A percentile compares a stretch with the other conserved stretches of the same genome.
phyloP scores from a whole-genome alignment of 2,329 filamentous ascomycete species.

The Colletotrichum sp. region DNA sequence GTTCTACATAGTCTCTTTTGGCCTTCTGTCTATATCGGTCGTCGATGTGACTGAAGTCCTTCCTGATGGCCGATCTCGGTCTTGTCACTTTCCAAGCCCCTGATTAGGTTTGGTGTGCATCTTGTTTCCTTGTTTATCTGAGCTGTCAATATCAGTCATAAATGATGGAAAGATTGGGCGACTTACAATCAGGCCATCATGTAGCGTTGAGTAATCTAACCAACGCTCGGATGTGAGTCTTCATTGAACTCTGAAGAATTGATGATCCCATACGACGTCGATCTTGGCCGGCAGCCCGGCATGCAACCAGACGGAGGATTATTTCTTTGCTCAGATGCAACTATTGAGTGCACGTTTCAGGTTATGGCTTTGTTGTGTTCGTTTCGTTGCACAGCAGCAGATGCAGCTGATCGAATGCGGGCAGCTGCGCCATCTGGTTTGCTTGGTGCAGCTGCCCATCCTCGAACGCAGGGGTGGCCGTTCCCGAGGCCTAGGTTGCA shows the following conservation, averaged over 20 bases:
- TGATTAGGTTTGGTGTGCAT: neutral
- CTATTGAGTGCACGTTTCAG: neutral
- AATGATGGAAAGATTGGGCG: neutral
- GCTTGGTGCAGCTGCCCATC: neutral
- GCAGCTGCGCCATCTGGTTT: neutral
- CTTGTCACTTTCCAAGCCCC: neutral
- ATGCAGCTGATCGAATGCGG: neutral
- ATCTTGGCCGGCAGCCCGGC: neutral
- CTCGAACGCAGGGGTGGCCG: neutral
- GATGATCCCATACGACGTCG: neutral
- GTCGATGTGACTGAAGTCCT: neutral
- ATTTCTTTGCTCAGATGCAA: neutral
- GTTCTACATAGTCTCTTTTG: neutral
- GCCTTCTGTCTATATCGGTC: neutral
- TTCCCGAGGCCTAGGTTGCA: neutral
- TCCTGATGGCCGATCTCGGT: neutral
- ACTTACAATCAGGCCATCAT: neutral
- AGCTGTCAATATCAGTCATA: neutral
- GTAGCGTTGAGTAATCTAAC: neutral
- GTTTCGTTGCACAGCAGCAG: neutral
- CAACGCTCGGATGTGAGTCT: neutral
- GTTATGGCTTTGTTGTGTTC: neutral
- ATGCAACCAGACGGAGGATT: neutral
- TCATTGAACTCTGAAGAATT: neutral
- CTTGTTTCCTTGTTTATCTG: neutral